Base-by-base conservation (phyloP, 306 rosid genomes). In the Echinosophora koreensis region DNA sequence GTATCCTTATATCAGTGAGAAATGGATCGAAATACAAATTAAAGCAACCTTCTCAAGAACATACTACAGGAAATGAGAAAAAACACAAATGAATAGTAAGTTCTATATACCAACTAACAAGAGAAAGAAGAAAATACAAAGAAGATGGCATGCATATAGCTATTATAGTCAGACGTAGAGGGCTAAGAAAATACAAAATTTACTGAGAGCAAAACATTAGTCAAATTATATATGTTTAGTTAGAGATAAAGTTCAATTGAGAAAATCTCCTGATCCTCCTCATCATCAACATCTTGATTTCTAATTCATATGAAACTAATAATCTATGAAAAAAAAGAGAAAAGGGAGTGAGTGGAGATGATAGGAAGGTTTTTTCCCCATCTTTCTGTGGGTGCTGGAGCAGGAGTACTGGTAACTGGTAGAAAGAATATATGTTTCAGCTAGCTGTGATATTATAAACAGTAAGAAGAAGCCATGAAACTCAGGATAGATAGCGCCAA, bases 401-500 rank as follows among this genome's bases (percentile, higher is more conserved):
- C 30, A 28, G 30, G 30, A 2, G 30, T 28, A 2, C 30, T 28
- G 32, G 39, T 35, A 35, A 35, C 39, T 65, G 10, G 3, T 41
- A 8, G 2, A 30, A 30, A 30, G 2, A 41, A 4, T 8, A n/a
- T 37, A 27, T 69, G 8, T 18, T 74, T 71, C 22, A 63, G 37
- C 5, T 51, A 63, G 37, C 5, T 51, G 12, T n/a, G 41, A 22
- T 6, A 49, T 10, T 4, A 30, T 41, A 35, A 14, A 49, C 37
- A 87, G 90, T 78, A 88, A 46, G 91, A 87, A 87, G 89, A 91
- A 87, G 42, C 93, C 73, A 16, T 84, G 86, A 86, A 89, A 88
- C 96, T 84, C 96, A 91, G 88, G 93, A 91, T 91, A 17, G 96
- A 91, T 81, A 91, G 93, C 93, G 93, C 93, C 93, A 79, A 44